Conservation (phyloP, 768 basidiomycete species). For the Pleurotus ostreatus region DNA sequence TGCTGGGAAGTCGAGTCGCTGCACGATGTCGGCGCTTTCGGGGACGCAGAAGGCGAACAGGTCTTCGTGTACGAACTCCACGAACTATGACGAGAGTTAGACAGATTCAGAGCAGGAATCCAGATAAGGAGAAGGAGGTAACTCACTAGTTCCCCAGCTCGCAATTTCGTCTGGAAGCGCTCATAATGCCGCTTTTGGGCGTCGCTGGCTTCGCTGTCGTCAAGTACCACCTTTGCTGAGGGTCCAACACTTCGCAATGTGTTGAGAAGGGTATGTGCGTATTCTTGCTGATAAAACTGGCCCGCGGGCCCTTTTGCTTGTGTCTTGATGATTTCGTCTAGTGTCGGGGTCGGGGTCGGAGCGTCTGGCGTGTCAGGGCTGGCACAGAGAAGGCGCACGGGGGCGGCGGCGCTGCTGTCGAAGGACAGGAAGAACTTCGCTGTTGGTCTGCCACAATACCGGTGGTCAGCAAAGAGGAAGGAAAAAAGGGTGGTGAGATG, state of each 20-base stretch:
- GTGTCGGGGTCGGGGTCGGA: conserved; percentile 17
- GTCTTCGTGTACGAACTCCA: conserved; percentile 46
- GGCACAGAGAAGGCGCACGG: conserved; percentile 41
- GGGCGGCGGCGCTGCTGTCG: conserved; percentile 45
- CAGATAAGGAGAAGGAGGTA: background rate
- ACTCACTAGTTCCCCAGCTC: conserved; percentile 47
- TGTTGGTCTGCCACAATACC: conserved; percentile 16
- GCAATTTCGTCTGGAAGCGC: conserved; percentile 45
- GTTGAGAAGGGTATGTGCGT: conserved; percentile 47
- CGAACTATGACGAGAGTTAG: conserved; percentile 38
- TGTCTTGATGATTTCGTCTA: conserved; percentile 33
- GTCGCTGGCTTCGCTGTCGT: conserved; percentile 31
- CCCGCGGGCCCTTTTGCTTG: conserved; percentile 43
- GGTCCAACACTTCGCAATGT: conserved; percentile 49
- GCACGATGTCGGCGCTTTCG: conserved; percentile 37
- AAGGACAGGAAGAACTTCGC: conserved; percentile 42
- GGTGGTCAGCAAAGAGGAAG: background rate
- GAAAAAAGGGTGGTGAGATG: background rate
- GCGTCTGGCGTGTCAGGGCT: conserved; percentile 23
- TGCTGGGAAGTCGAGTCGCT: conserved; percentile 48
- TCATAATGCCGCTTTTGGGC: conserved; percentile 44
- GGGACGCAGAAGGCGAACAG: conserved; percentile 61
- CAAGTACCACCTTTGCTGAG: conserved; percentile 39
- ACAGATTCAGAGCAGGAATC: background rate
- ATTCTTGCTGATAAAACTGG: conserved; percentile 51